phyloP scores from a whole-genome alignment of 768 basidiomycete species.

The Rhodosporidiobolus sp. region DNA sequence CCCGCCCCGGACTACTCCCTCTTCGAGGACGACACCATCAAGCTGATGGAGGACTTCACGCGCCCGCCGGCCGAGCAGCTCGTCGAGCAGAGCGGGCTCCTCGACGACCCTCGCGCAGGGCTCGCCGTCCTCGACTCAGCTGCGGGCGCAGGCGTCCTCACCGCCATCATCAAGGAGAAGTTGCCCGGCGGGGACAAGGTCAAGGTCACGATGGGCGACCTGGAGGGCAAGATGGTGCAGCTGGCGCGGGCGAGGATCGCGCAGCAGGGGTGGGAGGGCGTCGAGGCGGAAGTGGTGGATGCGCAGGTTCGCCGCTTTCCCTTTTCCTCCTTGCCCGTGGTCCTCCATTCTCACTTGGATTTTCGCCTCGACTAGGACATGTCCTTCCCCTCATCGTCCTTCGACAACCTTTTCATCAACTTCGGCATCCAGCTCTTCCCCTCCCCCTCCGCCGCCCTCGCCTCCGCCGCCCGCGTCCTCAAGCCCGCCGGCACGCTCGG shows the following conservation, averaged over 20 bases:
- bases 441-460: not conserved
- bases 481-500: not conserved
- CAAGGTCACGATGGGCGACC: not conserved
- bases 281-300: not conserved
- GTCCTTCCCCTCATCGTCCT: not conserved
- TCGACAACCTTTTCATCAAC: not conserved
- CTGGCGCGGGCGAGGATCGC: not conserved
- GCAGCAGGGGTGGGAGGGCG: not conserved
- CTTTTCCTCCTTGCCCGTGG: not conserved
- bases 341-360: not conserved
- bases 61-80: not conserved
- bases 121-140: not conserved
- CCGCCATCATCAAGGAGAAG: not conserved
- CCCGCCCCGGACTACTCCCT: not conserved
- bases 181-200: not conserved
- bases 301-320: not conserved
- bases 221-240: not conserved
- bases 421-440: slow-evolving; percentile 10
- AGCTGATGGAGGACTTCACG: not conserved
- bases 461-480: not conserved
- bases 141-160: not conserved
- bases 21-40: not conserved
- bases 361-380: not conserved
- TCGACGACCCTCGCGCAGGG: not conserved
- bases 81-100: not conserved